Evolutionary conservation across 78 protist species (phyloP), one percentile per base, ranked within the genome.

Genomic region (Polysphondylium violaceum): DNA sequence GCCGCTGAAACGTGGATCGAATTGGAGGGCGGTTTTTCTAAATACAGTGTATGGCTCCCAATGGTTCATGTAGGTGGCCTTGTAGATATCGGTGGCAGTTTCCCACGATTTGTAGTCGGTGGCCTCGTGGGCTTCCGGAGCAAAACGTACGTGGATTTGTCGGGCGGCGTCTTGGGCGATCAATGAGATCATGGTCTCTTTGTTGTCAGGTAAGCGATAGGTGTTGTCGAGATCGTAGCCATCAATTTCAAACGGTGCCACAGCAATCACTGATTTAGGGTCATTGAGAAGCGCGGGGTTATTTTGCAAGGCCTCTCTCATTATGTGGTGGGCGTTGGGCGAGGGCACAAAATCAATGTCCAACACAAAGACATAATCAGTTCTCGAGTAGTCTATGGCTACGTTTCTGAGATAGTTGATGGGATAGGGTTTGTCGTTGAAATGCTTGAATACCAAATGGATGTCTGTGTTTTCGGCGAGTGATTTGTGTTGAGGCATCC

Each of bases 31-130:
- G 11, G 33, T 27, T 21, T 25, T 21, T 19, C 17, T 9, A 21
- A 60, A 21, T 25, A 60, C 67, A 60, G 33, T 8, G 14, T 27
- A 60, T 17, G 67, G 67, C 67, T 60, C 67, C 67, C 67, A 60
- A 25, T 60, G 67, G 8, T 60, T 9, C 8, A 9, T 27, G 12
- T 60, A 60, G 67, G 29, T 60, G 8, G 67, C 12, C 29, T 60
- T 14, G 12, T 60, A 60, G 8, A 11, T 14, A 14, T 47, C 23
- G 11, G 53, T 14, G 8, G 53, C 8, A 47, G 53, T 47, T 47
- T 14, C 11, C 53, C 53, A 47, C 11, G 8, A 14, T 47, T 11
- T 11, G 53, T 47, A 47, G 11, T 47, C 11, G 8, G 53, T 47
- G 8, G 8, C 23, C 8, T 8, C 53, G 11, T 47, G 53, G 8